Percentiles rank a stretch among this genome's conserved stretches.
phyloP scores from a whole-genome alignment of 192 early-diverging fungal genomes.

The Helicostylum pulchrum region DNA sequence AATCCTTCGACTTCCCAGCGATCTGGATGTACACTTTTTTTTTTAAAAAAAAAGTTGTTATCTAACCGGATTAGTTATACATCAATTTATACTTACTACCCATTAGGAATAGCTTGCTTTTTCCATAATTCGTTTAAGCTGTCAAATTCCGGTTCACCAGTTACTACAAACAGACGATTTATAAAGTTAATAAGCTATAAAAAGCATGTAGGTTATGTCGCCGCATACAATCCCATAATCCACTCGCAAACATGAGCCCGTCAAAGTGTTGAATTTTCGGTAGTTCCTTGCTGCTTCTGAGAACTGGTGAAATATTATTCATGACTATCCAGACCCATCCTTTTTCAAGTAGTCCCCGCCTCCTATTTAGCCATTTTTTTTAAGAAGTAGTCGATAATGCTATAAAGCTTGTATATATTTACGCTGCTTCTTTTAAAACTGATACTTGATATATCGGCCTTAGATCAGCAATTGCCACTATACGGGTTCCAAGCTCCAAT shows the following conservation, averaged over 20 bases:
- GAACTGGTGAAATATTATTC: conserved; percentile 15
- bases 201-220: not conserved
- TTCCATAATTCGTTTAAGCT: conserved; percentile 8
- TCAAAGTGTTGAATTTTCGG: conserved; percentile 10
- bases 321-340: conserved; percentile 32
- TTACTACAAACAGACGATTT: conserved; percentile 22
- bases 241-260: conserved; percentile 30
- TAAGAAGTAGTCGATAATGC: no score
- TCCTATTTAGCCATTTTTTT: conserved; percentile 4
- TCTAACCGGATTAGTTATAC: no score
- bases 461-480: no score
- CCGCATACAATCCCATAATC: conserved; percentile 31
- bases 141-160: conserved; percentile 14
- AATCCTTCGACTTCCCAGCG: conserved; percentile 5
- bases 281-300: not conserved
- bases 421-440: no score
- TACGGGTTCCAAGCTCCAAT: no score
- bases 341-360: conserved; percentile 21
- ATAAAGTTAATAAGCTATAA: conserved; percentile 1
- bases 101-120: not conserved
- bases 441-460: no score
- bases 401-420: no score
- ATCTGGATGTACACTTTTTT: conserved; percentile 3
- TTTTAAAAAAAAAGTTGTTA: no score
- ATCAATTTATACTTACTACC: conserved; percentile 16